Evolutionary conservation across 805 yeast species (phyloP).

Genomic region (Candida hispaniensis): DNA sequence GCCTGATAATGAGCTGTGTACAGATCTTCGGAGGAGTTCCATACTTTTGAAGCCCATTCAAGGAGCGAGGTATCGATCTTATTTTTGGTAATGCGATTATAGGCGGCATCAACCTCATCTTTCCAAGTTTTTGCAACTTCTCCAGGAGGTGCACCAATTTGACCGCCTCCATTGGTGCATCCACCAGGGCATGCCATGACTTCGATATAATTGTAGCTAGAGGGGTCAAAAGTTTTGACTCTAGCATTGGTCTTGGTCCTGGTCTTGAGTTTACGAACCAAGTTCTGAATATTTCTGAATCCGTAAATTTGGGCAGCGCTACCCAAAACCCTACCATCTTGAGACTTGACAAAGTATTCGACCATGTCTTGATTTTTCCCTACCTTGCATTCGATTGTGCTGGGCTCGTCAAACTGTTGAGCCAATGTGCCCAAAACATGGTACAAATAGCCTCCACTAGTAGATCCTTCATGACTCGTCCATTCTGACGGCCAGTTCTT

Average conservation of each 20-base stretch:
- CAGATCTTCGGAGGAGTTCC: constrained; percentile 1
- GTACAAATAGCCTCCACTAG: constrained; percentile 83
- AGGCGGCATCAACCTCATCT: constrained; percentile 30
- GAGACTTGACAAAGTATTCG: constrained; percentile 47
- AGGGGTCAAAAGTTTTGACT: constrained; percentile 56
- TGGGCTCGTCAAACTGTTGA: constrained; percentile 18
- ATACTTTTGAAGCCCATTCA: constrained; percentile 9
- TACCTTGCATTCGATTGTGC: constrained; percentile 35
- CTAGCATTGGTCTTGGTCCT: constrained; percentile 18
- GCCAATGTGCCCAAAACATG: constrained; percentile 43
- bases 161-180: constrained; percentile 96
- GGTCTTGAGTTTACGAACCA: constrained; percentile 69
- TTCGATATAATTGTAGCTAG: constrained; percentile 70
- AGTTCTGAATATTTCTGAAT: constrained; percentile 85
- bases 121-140: constrained; percentile 27
- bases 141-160: constrained; percentile 40
- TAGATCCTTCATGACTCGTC: constrained; percentile 66
- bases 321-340: constrained; percentile 31
- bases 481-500: constrained; percentile 55
- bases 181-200: constrained; percentile 99
- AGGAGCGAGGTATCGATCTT: constrained; percentile 17
- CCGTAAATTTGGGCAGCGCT: constrained; percentile 72
- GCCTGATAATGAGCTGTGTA: constrained; percentile 11
- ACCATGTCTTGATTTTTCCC: constrained; percentile 68
- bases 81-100: constrained; percentile 22